A percentile compares a stretch with the other conserved stretches of the same genome.
Evolutionary conservation across 495 filamentous ascomycete genomes (phyloP).

Genomic region (Daldinia bambusicola): DNA sequence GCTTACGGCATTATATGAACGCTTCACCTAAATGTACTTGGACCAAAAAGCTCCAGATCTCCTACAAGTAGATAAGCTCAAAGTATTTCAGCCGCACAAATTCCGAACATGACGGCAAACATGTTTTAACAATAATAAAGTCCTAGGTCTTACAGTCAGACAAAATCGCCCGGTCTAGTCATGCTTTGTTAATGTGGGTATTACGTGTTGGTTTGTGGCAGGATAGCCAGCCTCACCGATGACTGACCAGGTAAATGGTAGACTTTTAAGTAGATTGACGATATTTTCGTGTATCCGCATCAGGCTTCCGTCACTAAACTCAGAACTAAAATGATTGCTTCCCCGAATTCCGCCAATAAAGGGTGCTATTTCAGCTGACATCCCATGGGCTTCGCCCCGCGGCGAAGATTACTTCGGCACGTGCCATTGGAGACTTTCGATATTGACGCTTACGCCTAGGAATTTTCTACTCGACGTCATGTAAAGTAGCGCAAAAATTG

Average conservation of each 20-base stretch:
- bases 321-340: background rate
- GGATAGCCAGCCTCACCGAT: slow-evolving; percentile 11
- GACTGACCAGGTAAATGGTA: background rate
- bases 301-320: background rate
- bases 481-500: slow-evolving; percentile 9
- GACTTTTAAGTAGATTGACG: no score
- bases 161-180: background rate
- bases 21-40: background rate
- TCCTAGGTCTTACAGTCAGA: slow-evolving; percentile 11
- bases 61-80: background rate
- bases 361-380: background rate
- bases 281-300: background rate
- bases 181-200: background rate
- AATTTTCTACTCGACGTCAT: slow-evolving; percentile 4
- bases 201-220: slow-evolving; percentile 3
- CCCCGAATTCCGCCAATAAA: background rate
- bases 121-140: background rate
- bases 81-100: background rate
- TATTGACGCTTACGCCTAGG: background rate
- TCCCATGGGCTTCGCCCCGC: slow-evolving; percentile 24
- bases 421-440: background rate
- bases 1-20: background rate
- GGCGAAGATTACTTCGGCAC: slow-evolving; percentile 8
- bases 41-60: background rate
- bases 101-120: background rate